Conservation (phyloP, 768 basidiomycete species). For the Agaricus sinodeliciosus region DNA sequence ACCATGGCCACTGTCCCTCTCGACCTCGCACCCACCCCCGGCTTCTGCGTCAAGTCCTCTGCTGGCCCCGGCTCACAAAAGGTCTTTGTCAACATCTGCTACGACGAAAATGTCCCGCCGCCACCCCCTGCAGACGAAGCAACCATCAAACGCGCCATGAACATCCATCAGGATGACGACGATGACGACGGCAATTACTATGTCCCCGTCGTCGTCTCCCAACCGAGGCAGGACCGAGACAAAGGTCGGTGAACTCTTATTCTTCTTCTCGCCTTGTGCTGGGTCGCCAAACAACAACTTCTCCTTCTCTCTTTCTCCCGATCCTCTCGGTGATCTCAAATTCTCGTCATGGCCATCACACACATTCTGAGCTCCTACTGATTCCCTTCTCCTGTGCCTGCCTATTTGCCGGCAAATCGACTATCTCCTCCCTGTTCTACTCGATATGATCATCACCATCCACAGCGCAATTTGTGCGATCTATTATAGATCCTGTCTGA, state of each 20-base stretch:
- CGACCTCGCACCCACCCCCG: constrained; percentile 51
- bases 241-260: constrained; percentile 45
- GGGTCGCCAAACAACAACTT: neutral
- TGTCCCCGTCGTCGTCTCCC: constrained; percentile 68
- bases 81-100: constrained; percentile 71
- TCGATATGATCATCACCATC: neutral
- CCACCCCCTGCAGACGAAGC: constrained; percentile 59
- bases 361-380: neutral
- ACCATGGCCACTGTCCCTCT: constrained; percentile 17
- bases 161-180: constrained; percentile 35
- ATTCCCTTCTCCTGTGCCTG: neutral
- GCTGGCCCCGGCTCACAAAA: constrained; percentile 41
- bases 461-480: neutral
- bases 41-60: constrained; percentile 65
- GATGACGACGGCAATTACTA: constrained; percentile 42
- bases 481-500: neutral
- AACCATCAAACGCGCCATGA: constrained; percentile 51
- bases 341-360: neutral
- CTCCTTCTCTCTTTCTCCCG: neutral
- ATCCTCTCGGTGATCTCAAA: neutral
- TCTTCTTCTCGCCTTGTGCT: neutral
- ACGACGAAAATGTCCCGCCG: constrained; percentile 60
- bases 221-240: constrained; percentile 54
- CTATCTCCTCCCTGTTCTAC: neutral
- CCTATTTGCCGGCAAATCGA: no score